Percentiles rank a stretch among this genome's conserved stretches.
Conservation (phyloP, 1,139 yeast genomes). For the Diutina neorugosa region DNA sequence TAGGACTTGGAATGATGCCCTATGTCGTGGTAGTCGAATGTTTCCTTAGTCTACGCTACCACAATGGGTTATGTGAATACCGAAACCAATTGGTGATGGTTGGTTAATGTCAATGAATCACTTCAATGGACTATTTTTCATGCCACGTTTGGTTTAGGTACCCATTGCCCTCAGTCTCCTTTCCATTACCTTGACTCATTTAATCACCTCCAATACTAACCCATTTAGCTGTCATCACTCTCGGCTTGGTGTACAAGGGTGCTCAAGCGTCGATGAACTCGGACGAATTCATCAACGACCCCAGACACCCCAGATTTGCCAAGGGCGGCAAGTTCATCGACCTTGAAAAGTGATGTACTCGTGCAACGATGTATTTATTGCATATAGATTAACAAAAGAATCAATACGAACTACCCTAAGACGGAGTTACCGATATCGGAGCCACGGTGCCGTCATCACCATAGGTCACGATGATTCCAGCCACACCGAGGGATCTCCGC, state of each 20-base stretch:
- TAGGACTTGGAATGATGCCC: too few relatives aligned
- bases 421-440: too few relatives aligned
- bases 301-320: constrained; percentile 65
- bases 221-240: constrained; percentile 36
- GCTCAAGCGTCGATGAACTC: constrained; percentile 44
- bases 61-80: too few relatives aligned
- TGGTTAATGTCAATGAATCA: too few relatives aligned
- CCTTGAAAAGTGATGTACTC: constrained; percentile 11
- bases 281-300: constrained; percentile 62
- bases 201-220: constrained; percentile 5
- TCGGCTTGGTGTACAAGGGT: constrained; percentile 44
- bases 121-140: too few relatives aligned
- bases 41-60: too few relatives aligned
- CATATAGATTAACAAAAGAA: constrained; percentile 2
- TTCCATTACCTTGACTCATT: neutral
- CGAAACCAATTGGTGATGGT: too few relatives aligned
- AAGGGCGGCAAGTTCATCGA: constrained; percentile 40
- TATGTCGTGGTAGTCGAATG: too few relatives aligned
- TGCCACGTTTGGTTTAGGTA: too few relatives aligned
- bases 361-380: neutral
- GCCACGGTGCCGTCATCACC: neutral
- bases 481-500: neutral
- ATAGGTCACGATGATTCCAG: neutral
- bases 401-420: neutral
- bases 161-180: neutral